These are phyloP conservation scores for Pseudogymnoascus sp. DNA, from an alignment of 2,329 filamentous ascomycete genomes.

Conservation along the genomic window DNA sequence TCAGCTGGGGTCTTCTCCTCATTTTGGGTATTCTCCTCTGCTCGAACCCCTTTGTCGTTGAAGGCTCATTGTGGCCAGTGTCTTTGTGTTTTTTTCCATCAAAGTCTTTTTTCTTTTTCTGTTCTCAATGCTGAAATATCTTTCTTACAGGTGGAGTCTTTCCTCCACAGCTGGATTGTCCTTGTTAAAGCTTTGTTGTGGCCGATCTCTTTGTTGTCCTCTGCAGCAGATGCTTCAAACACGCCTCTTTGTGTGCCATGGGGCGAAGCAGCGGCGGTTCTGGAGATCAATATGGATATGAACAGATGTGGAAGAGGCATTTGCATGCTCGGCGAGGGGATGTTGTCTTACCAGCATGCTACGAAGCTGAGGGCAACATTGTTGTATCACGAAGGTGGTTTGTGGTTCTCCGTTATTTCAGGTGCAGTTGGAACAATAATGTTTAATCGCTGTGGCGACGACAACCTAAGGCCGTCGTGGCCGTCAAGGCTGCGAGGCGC, in stretches of 20 bases:
- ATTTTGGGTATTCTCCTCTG: background rate
- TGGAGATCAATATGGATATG: background rate
- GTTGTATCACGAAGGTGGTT: background rate
- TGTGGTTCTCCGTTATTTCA: background rate
- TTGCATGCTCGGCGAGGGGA: background rate
- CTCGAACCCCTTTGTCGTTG: background rate
- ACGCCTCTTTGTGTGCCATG: background rate
- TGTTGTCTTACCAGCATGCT: background rate
- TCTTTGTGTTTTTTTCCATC: background rate
- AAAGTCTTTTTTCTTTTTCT: too few species aligned
- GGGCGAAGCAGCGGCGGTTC: background rate
- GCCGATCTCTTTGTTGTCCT: background rate
- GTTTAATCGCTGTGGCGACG: background rate
- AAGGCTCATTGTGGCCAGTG: background rate
- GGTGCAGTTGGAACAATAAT: background rate
- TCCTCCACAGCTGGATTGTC: too few species aligned
- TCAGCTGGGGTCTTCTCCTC: too few species aligned
- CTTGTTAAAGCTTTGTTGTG: too few species aligned
- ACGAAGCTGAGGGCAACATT: background rate
- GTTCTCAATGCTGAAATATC: background rate
- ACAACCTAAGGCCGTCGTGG: background rate
- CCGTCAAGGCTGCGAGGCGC: background rate
- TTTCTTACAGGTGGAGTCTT: too few species aligned
- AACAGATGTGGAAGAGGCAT: background rate
- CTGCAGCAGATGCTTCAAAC: background rate